These are phyloP conservation scores for Kuraishia capsulata DNA, from an alignment of 805 yeast species.

Conservation along the genomic window DNA sequence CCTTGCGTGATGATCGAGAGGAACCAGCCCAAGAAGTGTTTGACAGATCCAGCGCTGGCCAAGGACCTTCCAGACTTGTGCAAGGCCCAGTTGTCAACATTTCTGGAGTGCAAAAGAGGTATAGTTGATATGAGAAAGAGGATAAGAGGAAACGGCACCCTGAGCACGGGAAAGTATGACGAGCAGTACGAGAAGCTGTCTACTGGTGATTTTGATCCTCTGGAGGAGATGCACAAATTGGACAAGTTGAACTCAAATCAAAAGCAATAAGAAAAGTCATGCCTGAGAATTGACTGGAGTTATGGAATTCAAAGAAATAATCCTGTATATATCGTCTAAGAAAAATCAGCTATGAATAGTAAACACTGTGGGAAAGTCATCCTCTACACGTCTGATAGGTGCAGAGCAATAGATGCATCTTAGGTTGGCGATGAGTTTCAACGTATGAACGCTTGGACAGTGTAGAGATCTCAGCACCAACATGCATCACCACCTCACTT, in stretches of 20 bases:
- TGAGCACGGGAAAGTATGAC: slow-evolving; percentile 88
- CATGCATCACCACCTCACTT: background rate
- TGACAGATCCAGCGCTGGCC: slow-evolving; percentile 69
- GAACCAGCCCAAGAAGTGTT: slow-evolving; percentile 81
- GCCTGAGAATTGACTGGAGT: too few relatives aligned
- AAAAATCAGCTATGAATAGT: background rate
- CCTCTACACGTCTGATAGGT: too few relatives aligned
- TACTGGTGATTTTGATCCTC: slow-evolving; percentile 73
- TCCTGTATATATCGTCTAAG: background rate
- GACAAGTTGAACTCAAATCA: slow-evolving; percentile 47
- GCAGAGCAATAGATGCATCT: too few relatives aligned
- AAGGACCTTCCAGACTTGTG: slow-evolving; percentile 82
- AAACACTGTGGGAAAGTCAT: background rate
- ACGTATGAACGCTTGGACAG: background rate
- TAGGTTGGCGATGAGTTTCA: too few relatives aligned
- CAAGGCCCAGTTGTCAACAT: slow-evolving; percentile 73
- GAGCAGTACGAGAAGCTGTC: slow-evolving; percentile 76
- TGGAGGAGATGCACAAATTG: slow-evolving; percentile 70
- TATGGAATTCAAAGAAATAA: background rate
- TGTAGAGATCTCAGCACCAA: too few relatives aligned
- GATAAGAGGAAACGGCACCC: slow-evolving; percentile 87
- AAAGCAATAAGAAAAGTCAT: slow-evolving; percentile 19
- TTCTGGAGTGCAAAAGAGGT: slow-evolving; percentile 86
- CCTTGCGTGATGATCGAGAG: slow-evolving; percentile 92
- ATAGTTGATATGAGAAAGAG: slow-evolving; percentile 87